Conservation (phyloP, 257 asterid genomes). For the Solanum pinnatisectum region DNA sequence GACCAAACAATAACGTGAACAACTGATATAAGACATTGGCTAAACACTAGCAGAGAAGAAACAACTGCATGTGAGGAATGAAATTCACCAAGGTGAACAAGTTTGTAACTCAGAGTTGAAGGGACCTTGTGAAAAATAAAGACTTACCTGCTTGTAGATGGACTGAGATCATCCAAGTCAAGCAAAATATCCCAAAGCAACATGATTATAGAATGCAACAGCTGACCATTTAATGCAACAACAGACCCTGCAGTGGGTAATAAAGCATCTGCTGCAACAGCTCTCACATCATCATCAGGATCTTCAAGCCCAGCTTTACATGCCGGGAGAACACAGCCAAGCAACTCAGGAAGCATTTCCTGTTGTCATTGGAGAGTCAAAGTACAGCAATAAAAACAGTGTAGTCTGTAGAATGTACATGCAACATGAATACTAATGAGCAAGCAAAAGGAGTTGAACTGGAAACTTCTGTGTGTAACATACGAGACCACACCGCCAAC, state of each 20-base stretch:
- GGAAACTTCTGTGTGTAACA: background rate
- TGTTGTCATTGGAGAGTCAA: constrained; percentile 23
- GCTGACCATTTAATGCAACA: constrained; percentile 64
- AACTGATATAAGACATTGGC: background rate
- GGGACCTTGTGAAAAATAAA: background rate
- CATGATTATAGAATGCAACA: constrained; percentile 81
- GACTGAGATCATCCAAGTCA: constrained; percentile 97
- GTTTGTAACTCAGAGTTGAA: background rate
- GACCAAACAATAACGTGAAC: background rate
- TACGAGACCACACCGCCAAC: background rate
- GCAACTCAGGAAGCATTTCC: constrained; percentile 88
- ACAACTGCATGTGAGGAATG: background rate
- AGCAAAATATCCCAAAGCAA: constrained; percentile 98
- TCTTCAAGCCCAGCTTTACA: constrained; percentile 98
- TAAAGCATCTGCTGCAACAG: constrained; percentile 97
- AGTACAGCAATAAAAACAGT: constrained; percentile 7
- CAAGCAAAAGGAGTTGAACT: background rate
- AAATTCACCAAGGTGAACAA: background rate
- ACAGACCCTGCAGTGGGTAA: constrained; percentile 83
- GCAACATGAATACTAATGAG: background rate
- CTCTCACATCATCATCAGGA: constrained; percentile 99
- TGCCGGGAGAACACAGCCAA: constrained; percentile 75
- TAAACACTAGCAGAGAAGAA: background rate
- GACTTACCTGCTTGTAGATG: constrained; percentile 94
- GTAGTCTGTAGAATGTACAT: background rate